Evolutionary conservation across 108 stramenopile species (phyloP), one percentile per base, ranked within the genome.

Genomic region (Licmophora abbreviata): DNA sequence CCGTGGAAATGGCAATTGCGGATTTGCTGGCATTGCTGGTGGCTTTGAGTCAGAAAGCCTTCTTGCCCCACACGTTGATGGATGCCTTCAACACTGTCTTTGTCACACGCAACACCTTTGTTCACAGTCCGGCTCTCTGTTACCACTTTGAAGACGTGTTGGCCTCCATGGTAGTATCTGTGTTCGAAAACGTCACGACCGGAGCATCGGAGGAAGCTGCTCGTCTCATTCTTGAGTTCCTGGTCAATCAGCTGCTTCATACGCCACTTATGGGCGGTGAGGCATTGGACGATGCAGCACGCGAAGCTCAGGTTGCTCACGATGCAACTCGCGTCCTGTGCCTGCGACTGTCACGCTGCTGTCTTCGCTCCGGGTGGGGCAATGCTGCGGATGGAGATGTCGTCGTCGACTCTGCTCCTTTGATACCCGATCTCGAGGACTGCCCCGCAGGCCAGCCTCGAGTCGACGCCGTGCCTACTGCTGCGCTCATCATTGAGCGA

Each of bases 1-100:
- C 89, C 22, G 89, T 91, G 0, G 89, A 91, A 77, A 84, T 91
- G 85, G 89, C 89, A 7, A 86, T 91, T 56, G 83, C 84, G 14
- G 89, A 91, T 66, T 61, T 91, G 35, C 60, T 91, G 25, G 50
- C 66, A 9, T 55, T 91, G 27, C 35, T 91, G 46, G 74, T 88
- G 6, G 56, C 61, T 22, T 59, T 66, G 28, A 61, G 71, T 63
- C 48, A n/a, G n/a, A n/a, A 55, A 38, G 35, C 15, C 38, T 35
- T 31, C 32, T 4, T 44, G 8, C 14, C 31, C 32, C 24, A 73
- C 36, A 66, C 62, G 0, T 26, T 78, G 24, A 68, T 82, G 73
- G 84, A 86, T 27, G 80, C 82, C 29, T 91, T 91, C 55, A 74
- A 81, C 34, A 79, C 83, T 0, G 85, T 87, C 0, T 87, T 85